Evolutionary conservation across 805 yeast genomes (phyloP).

Genomic region (Candida multigemmis): DNA sequence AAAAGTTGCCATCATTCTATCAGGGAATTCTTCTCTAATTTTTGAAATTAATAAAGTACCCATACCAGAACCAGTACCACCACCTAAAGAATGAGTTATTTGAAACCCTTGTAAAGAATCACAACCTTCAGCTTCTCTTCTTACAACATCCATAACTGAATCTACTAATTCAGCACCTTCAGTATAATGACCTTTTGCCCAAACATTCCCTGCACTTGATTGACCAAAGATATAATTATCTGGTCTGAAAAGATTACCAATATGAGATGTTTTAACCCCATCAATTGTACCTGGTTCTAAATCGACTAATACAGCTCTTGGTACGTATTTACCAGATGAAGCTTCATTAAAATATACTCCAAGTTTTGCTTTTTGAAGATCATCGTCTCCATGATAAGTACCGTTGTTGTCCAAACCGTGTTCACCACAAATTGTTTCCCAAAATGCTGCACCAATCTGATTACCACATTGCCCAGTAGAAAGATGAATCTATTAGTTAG

Average conservation of each 20-base stretch:
- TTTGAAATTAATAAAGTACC: conserved; percentile 81
- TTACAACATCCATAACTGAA: conserved; percentile 77
- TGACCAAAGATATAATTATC: conserved; percentile 87
- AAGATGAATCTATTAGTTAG: conserved; percentile 62
- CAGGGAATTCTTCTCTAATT: conserved; percentile 88
- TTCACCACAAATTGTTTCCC: conserved; percentile 89
- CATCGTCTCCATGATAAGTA: conserved; percentile 48
- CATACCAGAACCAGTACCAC: conserved; percentile 97
- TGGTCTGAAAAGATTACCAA: conserved; percentile 84
- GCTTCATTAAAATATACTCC: conserved; percentile 88
- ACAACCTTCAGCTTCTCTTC: conserved; percentile 91
- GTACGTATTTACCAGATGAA: conserved; percentile 80
- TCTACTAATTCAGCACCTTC: conserved; percentile 95
- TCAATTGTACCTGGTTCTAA: conserved; percentile 94
- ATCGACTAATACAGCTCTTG: conserved; percentile 87
- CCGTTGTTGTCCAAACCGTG: conserved; percentile 76
- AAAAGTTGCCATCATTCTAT: conserved; percentile 93
- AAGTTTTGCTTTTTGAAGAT: conserved; percentile 43
- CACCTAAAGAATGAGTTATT: conserved; percentile 48
- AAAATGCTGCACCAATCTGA: conserved; percentile 92
- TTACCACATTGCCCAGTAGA: conserved; percentile 99
- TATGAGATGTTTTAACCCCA: conserved; percentile 67
- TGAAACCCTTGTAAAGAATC: conserved; percentile 95
- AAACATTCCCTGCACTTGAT: conserved; percentile 89
- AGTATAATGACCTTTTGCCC: conserved; percentile 97